Evolutionary conservation across 1,284 basidiomycete species (phyloP).

Genomic region (Phellinidium pouzarii): DNA sequence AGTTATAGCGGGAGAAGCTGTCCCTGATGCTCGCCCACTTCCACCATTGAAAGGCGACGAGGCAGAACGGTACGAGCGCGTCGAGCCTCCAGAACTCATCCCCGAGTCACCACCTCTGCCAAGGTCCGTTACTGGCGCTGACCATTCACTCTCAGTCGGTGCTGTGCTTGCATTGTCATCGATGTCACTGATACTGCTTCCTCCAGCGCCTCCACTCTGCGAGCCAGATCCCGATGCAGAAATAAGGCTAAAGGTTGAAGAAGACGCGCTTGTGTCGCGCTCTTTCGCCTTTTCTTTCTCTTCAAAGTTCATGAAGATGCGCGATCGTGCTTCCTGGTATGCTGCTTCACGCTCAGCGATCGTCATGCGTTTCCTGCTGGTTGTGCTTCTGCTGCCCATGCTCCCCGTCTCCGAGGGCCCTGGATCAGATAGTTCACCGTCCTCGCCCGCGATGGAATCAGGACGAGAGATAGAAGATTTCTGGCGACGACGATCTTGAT

Average conservation of each 20-base stretch:
- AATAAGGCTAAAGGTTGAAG: slow-evolving; percentile 61
- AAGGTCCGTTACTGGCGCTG: slow-evolving; percentile 47
- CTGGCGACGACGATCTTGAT: slow-evolving; percentile 40
- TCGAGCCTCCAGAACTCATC: slow-evolving; percentile 44
- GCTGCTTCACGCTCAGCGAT: slow-evolving; percentile 78
- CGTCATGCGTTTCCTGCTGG: slow-evolving; percentile 61
- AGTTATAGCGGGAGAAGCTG: slow-evolving; percentile 63
- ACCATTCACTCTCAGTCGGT: slow-evolving; percentile 75
- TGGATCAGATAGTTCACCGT: slow-evolving; percentile 65
- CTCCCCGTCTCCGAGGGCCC: slow-evolving; percentile 77
- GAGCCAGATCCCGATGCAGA: slow-evolving; percentile 53
- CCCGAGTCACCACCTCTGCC: slow-evolving; percentile 35
- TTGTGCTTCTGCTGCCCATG: slow-evolving; percentile 56
- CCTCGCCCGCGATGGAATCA: slow-evolving; percentile 63
- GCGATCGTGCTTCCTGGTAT: slow-evolving; percentile 72
- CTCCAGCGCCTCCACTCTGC: slow-evolving; percentile 48
- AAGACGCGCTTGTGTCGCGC: slow-evolving; percentile 67
- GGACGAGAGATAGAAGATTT: slow-evolving; percentile 51
- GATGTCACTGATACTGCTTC: slow-evolving; percentile 50
- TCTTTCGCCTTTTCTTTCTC: slow-evolving; percentile 70
- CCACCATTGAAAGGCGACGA: slow-evolving; percentile 42
- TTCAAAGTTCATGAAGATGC: slow-evolving; percentile 77
- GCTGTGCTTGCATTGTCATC: slow-evolving; percentile 63
- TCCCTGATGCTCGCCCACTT: slow-evolving; percentile 61
- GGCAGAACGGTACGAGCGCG: slow-evolving; percentile 48